Percentiles rank a stretch among this genome's conserved stretches.
phyloP scores from a whole-genome alignment of 73 alveolate genomes.

The Paramecium primaurelia region DNA sequence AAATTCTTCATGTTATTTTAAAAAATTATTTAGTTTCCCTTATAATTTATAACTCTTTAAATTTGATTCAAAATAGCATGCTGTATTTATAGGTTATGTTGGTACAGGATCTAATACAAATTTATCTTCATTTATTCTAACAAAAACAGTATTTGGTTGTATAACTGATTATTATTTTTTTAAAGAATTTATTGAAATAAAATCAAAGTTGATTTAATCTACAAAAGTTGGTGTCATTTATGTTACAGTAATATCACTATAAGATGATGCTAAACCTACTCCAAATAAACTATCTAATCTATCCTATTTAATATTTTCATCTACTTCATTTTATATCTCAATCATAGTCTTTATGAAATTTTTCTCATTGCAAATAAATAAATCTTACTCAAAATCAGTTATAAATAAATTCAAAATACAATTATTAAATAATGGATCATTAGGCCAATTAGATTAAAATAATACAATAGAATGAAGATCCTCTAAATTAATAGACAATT shows the following conservation, averaged over 20 bases:
- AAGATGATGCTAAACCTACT: not conserved
- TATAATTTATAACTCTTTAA: not conserved
- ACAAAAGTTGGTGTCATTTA: conserved; percentile 7
- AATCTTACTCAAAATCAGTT: not conserved
- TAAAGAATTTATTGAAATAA: not conserved
- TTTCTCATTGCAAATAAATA: not conserved
- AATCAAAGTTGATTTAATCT: not conserved
- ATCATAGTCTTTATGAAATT: not conserved
- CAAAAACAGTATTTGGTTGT: not conserved
- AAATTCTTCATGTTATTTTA: not conserved
- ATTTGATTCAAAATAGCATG: conserved; percentile 14
- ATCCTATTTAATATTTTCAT: not conserved
- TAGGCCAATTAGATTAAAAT: not conserved
- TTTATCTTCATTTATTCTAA: not conserved
- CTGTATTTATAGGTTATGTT: not conserved
- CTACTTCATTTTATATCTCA: not conserved
- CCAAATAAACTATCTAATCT: conserved; percentile 1
- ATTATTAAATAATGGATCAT: not conserved
- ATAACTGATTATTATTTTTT: not conserved
- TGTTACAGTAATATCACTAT: not conserved
- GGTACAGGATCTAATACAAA: not conserved
- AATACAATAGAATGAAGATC: not conserved
- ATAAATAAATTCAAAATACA: not conserved
- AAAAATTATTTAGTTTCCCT: not conserved
- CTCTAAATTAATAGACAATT: not conserved